Base-by-base conservation (phyloP, 2,329 filamentous ascomycete species). In the Dryadomyces quercus-mongolicae region DNA sequence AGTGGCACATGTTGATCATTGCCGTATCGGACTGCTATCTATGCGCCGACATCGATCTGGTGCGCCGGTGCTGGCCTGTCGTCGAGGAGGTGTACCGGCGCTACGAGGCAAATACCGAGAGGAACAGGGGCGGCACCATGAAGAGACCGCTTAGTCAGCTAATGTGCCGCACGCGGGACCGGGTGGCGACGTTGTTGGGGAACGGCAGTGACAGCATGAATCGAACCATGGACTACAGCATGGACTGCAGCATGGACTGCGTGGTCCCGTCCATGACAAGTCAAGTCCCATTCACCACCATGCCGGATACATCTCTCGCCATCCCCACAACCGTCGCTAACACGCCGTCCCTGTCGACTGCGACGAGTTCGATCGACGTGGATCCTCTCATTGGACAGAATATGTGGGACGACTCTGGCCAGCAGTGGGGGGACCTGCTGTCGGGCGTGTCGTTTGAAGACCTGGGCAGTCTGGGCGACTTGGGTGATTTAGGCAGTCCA, bases 1-100 rank as follows among this genome's bases (percentile, higher is more conserved):
- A 59, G 25, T 64, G 63, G 64, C 62, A 62, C 13, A 57, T 58
- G 1, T 60, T 67, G 8, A 59, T 61, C 1, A 58, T 63, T 36
- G 63, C 64, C 18, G 56, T 66, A 16, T 58, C 59, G 4, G 65
- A 66, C 51, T 65, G 64, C 49, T 62, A 61, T 51, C 55, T 62
- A 21, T 61, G 63, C 34, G 22, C 57, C 2, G 62, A 66, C 21
- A 18, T 49, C 9, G 43, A 45, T 2, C 55, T 62, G 1, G 50
- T 64, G 42, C 54, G 52, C 2, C 50, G 53, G 1, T 61, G 59
- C 2, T 66, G 65, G 65, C 61, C 65, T 3, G 43, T 63, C 5
- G 54, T 67, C 8, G 64, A 66, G 42, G 53, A 55, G 4, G 43
- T 57, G 5, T 63, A 60, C 42, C 46, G 55, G 25, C 54, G 54